Conservation (phyloP, 2,329 filamentous ascomycete genomes). For the Venturiaceae sp. region DNA sequence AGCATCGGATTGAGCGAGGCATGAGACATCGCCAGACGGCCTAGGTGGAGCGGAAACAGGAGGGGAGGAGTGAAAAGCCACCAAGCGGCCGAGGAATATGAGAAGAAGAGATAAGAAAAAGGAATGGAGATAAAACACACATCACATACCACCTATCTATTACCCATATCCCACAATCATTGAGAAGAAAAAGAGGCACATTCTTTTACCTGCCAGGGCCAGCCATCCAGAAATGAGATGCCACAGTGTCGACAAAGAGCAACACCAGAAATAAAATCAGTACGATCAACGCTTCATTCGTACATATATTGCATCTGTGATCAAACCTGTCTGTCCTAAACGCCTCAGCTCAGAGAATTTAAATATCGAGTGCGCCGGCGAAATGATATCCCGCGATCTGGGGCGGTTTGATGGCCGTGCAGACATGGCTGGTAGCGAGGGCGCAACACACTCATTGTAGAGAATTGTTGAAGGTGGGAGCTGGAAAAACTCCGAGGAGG, state of each 20-base stretch:
- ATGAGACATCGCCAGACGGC: not conserved
- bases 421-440: not conserved
- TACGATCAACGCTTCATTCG: not conserved
- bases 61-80: not conserved
- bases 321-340: not conserved
- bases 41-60: not conserved
- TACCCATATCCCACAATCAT: not conserved
- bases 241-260: not conserved
- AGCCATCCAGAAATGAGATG: not conserved
- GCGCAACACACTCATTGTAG: not conserved
- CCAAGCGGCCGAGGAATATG: too few relatives aligned
- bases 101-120: not conserved
- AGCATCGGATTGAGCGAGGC: slow-evolving; percentile 4
- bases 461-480: not conserved
- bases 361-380: not conserved
- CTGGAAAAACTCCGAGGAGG: not conserved
- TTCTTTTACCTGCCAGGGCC: not conserved
- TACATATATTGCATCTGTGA: not conserved
- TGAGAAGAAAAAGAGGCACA: not conserved
- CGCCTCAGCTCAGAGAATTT: not conserved
- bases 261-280: not conserved
- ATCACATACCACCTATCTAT: not conserved
- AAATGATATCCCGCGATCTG: not conserved
- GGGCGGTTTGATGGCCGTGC: not conserved
- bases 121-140: not conserved